Conservation (phyloP, 2,329 filamentous ascomycete species). For the Exophiala bonariae region DNA sequence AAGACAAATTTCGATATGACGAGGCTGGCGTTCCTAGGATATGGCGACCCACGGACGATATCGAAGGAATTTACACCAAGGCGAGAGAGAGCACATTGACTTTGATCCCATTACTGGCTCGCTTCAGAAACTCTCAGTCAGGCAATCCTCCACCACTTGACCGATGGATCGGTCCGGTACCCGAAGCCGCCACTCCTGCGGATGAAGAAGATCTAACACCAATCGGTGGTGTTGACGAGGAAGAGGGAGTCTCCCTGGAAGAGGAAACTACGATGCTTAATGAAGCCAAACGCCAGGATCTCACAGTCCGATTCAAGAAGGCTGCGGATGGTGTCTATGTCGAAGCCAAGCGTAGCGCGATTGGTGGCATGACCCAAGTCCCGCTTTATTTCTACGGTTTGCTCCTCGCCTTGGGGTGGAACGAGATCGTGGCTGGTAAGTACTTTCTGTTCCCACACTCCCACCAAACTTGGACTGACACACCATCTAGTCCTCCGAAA, state of each 20-base stretch:
- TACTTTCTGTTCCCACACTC: not conserved
- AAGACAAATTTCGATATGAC: constrained; percentile 98
- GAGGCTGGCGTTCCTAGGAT: constrained; percentile 91
- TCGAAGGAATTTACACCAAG: constrained; percentile 90
- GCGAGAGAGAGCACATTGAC: constrained; percentile 89
- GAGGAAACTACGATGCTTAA: constrained; percentile 96
- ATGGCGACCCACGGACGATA: constrained; percentile 95
- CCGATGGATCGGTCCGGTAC: constrained; percentile 77
- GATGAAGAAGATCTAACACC: constrained; percentile 88
- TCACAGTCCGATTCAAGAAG: constrained; percentile 96
- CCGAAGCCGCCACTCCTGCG: constrained; percentile 69
- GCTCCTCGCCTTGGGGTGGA: constrained; percentile 92
- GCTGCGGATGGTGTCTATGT: constrained; percentile 97
- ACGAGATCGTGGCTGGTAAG: constrained; percentile 92
- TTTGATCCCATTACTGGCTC: constrained; percentile 83
- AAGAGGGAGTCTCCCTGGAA: constrained; percentile 89
- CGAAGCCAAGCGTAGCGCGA: constrained; percentile 94
- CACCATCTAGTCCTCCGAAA: constrained; percentile 76
- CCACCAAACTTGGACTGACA: constrained; percentile 14
- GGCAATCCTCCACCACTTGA: constrained; percentile 75
- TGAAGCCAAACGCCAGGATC: constrained; percentile 85
- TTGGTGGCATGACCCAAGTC: constrained; percentile 91
- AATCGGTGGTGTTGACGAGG: constrained; percentile 91
- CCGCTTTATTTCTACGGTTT: constrained; percentile 93
- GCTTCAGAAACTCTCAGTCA: constrained; percentile 76